These are phyloP conservation scores for Musa itinerans DNA, from an alignment of 176 grass and related monocot species.

Conservation along the genomic window DNA sequence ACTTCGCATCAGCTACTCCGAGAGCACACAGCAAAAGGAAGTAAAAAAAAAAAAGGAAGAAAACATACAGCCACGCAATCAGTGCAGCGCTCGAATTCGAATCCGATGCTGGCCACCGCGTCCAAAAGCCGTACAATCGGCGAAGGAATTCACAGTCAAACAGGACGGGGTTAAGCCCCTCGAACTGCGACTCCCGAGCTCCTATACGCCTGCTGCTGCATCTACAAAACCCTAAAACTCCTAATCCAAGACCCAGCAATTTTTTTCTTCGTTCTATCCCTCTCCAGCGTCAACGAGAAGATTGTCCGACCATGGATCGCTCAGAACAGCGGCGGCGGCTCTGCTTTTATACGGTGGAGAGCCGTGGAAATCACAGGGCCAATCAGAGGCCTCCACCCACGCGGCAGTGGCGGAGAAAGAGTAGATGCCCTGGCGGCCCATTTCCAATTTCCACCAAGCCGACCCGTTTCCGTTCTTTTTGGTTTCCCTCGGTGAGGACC, in stretches of 20 bases:
- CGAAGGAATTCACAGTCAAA: neutral
- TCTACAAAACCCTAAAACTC: neutral
- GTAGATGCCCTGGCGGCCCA: neutral
- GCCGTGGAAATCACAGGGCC: constrained; percentile 8
- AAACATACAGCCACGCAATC: neutral
- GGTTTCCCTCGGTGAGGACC: neutral
- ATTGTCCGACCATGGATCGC: neutral
- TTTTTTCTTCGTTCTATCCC: neutral
- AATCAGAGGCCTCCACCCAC: neutral
- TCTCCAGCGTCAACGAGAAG: neutral
- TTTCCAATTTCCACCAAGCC: neutral
- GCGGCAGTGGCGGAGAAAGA: neutral
- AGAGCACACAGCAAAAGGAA: neutral
- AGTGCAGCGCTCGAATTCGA: neutral
- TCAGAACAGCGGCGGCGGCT: neutral
- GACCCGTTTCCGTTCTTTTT: no score
- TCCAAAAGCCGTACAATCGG: neutral
- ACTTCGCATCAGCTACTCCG: constrained; percentile 5
- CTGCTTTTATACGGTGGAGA: constrained; percentile 1
- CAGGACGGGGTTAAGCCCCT: neutral
- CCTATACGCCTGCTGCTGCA: neutral
- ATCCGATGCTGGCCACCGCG: neutral
- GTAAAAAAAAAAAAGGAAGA: neutral
- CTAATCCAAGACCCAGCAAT: neutral
- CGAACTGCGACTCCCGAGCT: neutral